Conservation (phyloP, 441 rosid species). For the Populus hybrid region DNA sequence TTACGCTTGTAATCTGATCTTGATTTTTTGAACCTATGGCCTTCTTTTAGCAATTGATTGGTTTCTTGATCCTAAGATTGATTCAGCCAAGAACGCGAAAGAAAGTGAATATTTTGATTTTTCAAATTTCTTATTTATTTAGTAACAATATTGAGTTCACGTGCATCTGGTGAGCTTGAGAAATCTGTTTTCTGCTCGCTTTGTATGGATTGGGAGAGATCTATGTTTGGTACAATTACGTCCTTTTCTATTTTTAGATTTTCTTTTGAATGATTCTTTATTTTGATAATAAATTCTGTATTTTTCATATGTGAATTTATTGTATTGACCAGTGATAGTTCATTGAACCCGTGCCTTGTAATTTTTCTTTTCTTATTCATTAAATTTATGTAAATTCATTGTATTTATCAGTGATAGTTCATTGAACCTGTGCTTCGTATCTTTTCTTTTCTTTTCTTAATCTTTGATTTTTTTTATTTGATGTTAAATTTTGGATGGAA, state of each 20-base stretch:
- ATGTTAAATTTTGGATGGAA: background rate
- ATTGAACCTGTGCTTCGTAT: background rate
- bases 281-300: background rate
- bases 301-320: background rate
- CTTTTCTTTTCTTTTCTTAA: too few relatives aligned
- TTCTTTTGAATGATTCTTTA: too few relatives aligned
- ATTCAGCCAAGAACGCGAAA: background rate
- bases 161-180: background rate
- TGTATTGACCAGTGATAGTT: background rate
- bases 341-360: too few relatives aligned
- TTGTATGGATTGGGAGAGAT: background rate
- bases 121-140: background rate
- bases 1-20: background rate
- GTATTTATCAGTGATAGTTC: background rate
- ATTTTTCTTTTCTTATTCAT: too few relatives aligned
- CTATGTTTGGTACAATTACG: background rate
- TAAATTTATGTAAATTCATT: too few relatives aligned
- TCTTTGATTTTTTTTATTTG: background rate
- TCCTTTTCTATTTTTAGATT: background rate
- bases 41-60: too few relatives aligned
- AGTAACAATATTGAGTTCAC: background rate
- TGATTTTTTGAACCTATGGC: background rate
- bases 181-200: background rate
- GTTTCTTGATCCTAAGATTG: background rate
- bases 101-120: background rate